Conservation (phyloP, 1,284 basidiomycete species). For the Pseudozyma hubeiensis region DNA sequence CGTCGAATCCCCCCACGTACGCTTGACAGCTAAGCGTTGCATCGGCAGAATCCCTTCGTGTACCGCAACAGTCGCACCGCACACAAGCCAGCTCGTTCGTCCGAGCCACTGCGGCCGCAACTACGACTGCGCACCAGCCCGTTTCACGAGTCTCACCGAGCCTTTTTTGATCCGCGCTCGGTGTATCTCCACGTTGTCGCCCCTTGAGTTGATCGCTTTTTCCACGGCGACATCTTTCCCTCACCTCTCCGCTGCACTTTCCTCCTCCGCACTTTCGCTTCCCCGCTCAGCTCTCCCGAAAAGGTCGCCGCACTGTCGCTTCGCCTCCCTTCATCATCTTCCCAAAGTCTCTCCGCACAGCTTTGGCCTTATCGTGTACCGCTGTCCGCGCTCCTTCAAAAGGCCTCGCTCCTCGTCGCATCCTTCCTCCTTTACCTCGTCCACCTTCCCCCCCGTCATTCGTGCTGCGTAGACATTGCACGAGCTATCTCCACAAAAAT, state of each 20-base stretch:
- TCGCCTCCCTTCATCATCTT: not conserved
- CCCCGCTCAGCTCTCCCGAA: not conserved
- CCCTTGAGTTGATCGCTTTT: not conserved
- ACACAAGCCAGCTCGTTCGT: no score
- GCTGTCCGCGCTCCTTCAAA: conserved; percentile 1
- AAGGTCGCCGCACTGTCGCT: conserved; percentile 24
- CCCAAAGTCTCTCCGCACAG: conserved; percentile 15
- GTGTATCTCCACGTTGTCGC: conserved; percentile 7
- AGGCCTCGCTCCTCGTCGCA: not conserved
- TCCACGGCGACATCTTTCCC: conserved; percentile 14
- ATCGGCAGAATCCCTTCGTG: no score
- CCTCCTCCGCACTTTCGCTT: not conserved
- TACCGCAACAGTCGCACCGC: no score
- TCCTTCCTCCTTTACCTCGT: not conserved
- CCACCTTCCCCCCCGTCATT: not conserved
- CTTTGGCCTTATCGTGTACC: conserved; percentile 4
- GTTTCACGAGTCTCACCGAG: conserved; percentile 1
- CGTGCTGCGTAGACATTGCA: conserved; percentile 1
- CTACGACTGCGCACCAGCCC: no score
- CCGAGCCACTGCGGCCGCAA: no score
- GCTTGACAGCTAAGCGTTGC: no score
- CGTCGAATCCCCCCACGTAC: no score
- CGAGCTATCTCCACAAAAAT: conserved; percentile 8
- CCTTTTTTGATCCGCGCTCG: conserved; percentile 2
- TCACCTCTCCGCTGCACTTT: not conserved